A percentile compares a stretch with the other conserved stretches of the same genome.
phyloP scores from a whole-genome alignment of 257 asterid species.

The Paraleonurus japonicus region DNA sequence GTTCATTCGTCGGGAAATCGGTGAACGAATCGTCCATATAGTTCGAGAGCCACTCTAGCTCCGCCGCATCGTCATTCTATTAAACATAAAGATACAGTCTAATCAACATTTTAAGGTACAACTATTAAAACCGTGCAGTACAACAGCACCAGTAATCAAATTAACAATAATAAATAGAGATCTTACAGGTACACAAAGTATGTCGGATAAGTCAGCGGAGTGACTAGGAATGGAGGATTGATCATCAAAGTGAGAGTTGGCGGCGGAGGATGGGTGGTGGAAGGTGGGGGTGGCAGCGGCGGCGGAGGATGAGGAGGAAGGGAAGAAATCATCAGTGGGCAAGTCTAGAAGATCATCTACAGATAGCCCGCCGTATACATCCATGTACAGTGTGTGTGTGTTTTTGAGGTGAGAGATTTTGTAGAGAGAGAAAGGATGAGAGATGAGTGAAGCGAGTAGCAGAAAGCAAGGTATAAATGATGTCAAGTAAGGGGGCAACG shows the following conservation, averaged over 20 bases:
- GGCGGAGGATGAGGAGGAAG: constrained; percentile 32
- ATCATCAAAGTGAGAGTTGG: constrained; percentile 14
- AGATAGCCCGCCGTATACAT: constrained; percentile 47
- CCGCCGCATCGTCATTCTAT: constrained; percentile 62
- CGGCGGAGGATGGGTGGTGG: constrained; percentile 36
- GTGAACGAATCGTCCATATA: constrained; percentile 65
- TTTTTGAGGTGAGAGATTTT: not conserved
- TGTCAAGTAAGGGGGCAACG: constrained; percentile 43
- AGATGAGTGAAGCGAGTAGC: constrained; percentile 24
- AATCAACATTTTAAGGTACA: constrained; percentile 11
- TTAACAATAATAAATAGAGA: not conserved
- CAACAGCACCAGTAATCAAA: not conserved
- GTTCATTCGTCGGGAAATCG: constrained; percentile 43
- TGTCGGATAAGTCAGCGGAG: constrained; percentile 44
- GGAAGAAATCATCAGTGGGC: constrained; percentile 48
- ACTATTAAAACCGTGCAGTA: constrained; percentile 7
- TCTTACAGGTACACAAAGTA: constrained; percentile 55
- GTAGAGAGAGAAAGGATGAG: constrained; percentile 22
- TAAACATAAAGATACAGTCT: not conserved
- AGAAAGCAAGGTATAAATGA: constrained; percentile 44
- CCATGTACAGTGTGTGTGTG: constrained; percentile 36
- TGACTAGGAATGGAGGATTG: constrained; percentile 25
- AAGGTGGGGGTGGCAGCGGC: constrained; percentile 31
- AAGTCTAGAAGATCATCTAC: constrained; percentile 68
- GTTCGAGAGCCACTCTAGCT: constrained; percentile 78